Percentiles rank a stretch among this genome's conserved stretches.
phyloP scores from a whole-genome alignment of 2,329 filamentous ascomycete genomes.

The Verticillium dahliae region DNA sequence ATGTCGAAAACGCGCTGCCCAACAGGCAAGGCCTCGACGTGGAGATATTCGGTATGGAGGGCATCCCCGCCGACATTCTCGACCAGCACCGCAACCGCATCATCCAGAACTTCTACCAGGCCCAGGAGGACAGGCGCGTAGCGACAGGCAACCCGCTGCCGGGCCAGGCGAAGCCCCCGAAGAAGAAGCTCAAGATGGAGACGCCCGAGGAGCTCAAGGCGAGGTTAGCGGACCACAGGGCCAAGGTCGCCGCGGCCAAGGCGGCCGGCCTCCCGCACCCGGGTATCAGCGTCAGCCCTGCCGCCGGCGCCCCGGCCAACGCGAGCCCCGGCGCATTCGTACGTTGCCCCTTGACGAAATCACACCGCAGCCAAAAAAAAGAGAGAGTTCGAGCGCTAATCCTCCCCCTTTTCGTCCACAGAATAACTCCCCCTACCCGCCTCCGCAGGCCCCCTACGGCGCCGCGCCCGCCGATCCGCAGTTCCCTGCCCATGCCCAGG shows the following conservation, averaged over 20 bases:
- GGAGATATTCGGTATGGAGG: conserved; percentile 98
- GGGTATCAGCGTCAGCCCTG: conserved; percentile 42
- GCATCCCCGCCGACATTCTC: conserved; percentile 80
- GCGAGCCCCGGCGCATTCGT: conserved; percentile 53
- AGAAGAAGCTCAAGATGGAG: conserved; percentile 69
- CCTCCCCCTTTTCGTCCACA: background rate
- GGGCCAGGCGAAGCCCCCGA: conserved; percentile 61
- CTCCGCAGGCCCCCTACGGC: conserved; percentile 25
- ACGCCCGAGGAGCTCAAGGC: conserved; percentile 71
- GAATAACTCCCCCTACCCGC: conserved; percentile 32
- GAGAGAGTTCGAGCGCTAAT: too few relatives aligned
- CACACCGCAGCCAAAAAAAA: conserved; percentile 10
- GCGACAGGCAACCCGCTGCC: conserved; percentile 78
- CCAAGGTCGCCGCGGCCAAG: conserved; percentile 56
- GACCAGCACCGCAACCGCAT: conserved; percentile 82
- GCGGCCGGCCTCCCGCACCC: conserved; percentile 24
- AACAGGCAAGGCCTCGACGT: conserved; percentile 81
- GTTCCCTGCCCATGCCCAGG: conserved; percentile 19
- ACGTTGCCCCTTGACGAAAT: conserved; percentile 25
- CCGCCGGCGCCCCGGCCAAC: conserved; percentile 23
- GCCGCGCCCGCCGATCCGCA: conserved; percentile 24
- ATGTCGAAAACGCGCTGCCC: conserved; percentile 86
- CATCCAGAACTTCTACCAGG: conserved; percentile 76
- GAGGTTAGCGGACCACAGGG: conserved; percentile 70
- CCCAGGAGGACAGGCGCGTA: conserved; percentile 74